Conservation (phyloP, 768 basidiomycete species). For the Jaapia argillacea region DNA sequence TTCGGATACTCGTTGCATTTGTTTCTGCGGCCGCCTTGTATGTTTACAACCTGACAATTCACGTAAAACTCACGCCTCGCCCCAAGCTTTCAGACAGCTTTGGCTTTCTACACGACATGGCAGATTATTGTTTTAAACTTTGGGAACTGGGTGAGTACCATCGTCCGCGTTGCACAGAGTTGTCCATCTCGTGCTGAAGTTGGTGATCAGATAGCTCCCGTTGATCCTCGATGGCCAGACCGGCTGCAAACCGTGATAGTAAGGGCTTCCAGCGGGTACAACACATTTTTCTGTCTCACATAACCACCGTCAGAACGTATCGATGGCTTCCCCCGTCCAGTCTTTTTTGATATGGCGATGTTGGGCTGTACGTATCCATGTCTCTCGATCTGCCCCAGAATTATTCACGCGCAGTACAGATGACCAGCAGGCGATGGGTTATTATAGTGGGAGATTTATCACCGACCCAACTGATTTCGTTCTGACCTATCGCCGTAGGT, state of each 20-base stretch:
- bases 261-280: not conserved
- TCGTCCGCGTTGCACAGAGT: no score
- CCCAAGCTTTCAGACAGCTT: not conserved
- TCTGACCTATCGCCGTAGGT: no score
- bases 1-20: constrained; percentile 13
- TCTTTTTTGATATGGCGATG: constrained; percentile 18
- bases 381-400: not conserved
- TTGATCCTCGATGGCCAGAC: constrained; percentile 11
- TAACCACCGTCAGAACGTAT: constrained; percentile 9
- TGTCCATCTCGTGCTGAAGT: no score
- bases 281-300: no score
- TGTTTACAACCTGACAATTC: no score
- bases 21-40: constrained; percentile 14
- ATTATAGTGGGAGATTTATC: constrained; percentile 12
- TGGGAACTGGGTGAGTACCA: not conserved
- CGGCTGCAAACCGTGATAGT: constrained; percentile 10
- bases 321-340: constrained; percentile 18
- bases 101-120: constrained; percentile 1
- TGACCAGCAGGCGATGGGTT: constrained; percentile 7
- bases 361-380: constrained; percentile 15
- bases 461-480: no score
- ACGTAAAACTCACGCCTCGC: no score
- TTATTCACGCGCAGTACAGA: constrained; percentile 1
- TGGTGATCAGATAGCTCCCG: constrained; percentile 4
- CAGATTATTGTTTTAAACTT: not conserved